Base-by-base conservation (phyloP, 164 flowering plant genomes). In the Umbellularia californica region DNA sequence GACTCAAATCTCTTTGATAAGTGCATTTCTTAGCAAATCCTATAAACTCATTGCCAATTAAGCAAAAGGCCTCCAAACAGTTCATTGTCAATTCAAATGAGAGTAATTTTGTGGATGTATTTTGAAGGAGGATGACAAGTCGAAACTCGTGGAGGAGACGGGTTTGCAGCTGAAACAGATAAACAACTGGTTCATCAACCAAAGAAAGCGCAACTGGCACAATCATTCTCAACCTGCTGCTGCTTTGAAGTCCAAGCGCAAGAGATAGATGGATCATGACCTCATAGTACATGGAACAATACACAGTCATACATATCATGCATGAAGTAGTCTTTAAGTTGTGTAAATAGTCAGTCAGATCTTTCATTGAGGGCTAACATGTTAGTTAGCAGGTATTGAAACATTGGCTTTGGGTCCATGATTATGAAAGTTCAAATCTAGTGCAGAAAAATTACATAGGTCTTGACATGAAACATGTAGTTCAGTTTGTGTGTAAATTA, bases 151-250 rank as follows among this genome's bases (percentile, higher is more conserved):
- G 81, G 95, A 95, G 82, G 95, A 93, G 84, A 95, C 98, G 47
- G 99, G 98, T 0, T 74, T 95, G 88, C 98, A 94, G 87, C 90
- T 96, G 30, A 94, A 96, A 83, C 99, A 94, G 77, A 94, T 95
- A 51, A 95, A 92, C 89, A 95, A 95, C 47, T 92, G 98, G 98
- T 94, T 94, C 85, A 94, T 94, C 80, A 94, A 94, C 85, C 98
- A 94, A 79, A 84, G 98, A 77, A 95, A 95, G 85, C 85, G 97
- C 4, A 96, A 96, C 79, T 96, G 99, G 99, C 94, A 96, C 74
- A 91, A 86, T 83, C 91, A 88, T 80, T 88, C 99, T 47, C 92
- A 88, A 10, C 88, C 97, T 1, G 85, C 83, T 50, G 90, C 95
- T 51, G 73, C 95, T 41, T 80, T 89, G 24, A 96, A 96, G 81